Percentiles rank a stretch among this genome's conserved stretches.
These are phyloP conservation scores for Russula foetens DNA, from an alignment of 768 basidiomycete species.

Conservation along the genomic window DNA sequence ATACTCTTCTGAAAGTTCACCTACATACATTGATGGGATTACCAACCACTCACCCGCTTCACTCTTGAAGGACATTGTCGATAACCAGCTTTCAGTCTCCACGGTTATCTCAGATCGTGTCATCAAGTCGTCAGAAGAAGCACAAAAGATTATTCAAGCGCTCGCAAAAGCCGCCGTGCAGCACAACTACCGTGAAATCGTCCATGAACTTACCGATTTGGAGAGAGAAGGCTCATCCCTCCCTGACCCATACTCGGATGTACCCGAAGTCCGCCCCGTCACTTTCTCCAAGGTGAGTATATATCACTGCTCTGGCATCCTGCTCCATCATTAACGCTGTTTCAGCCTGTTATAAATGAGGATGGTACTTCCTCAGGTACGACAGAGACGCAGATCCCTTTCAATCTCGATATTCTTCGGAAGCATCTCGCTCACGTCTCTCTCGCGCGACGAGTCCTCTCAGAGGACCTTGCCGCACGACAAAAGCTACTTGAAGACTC, in stretches of 20 bases:
- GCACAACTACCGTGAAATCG: slow-evolving; percentile 39
- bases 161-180: slow-evolving; percentile 57
- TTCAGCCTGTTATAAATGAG: slow-evolving; percentile 7
- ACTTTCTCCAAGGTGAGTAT: slow-evolving; percentile 33
- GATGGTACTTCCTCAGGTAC: slow-evolving; percentile 22
- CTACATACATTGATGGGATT: slow-evolving; percentile 8
- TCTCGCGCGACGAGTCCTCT: slow-evolving; percentile 53
- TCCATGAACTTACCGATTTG: slow-evolving; percentile 49
- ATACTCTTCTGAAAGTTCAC: slow-evolving; percentile 29
- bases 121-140: slow-evolving; percentile 47
- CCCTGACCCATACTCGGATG: slow-evolving; percentile 38
- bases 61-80: slow-evolving; percentile 31
- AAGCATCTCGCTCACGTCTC: slow-evolving; percentile 57
- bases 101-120: slow-evolving; percentile 50
- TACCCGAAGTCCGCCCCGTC: slow-evolving; percentile 62
- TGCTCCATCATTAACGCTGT: background rate
- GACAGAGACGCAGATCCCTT: slow-evolving; percentile 41
- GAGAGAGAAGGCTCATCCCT: slow-evolving; percentile 35
- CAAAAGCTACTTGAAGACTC: slow-evolving; percentile 81
- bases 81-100: slow-evolving; percentile 42
- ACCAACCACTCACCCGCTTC: slow-evolving; percentile 21
- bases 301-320: background rate
- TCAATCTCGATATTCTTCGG: slow-evolving; percentile 67
- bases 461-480: slow-evolving; percentile 60
- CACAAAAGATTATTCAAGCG: slow-evolving; percentile 42